Conservation (phyloP, 768 basidiomycete species). For the Tricholoma matsutake region DNA sequence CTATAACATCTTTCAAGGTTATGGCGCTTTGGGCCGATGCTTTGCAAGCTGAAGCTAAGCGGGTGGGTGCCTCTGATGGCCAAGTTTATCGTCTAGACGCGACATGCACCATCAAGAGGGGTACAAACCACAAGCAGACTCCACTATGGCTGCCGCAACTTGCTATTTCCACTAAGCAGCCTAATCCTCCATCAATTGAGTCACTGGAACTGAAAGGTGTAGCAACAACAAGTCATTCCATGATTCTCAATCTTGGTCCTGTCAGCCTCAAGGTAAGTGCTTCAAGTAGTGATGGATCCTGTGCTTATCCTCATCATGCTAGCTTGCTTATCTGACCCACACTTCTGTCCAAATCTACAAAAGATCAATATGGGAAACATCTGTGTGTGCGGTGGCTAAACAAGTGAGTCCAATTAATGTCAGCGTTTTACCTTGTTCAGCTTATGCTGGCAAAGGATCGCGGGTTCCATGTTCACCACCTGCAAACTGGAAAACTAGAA, state of each 20-base stretch:
- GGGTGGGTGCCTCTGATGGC: no score
- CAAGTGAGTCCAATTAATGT: not conserved
- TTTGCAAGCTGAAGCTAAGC: no score
- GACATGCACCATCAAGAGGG: no score
- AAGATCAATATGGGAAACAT: not conserved
- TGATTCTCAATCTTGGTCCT: not conserved
- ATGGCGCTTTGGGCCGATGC: no score
- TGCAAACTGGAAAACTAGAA: no score
- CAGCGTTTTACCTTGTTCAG: not conserved
- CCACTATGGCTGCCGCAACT: no score
- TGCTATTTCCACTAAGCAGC: not conserved
- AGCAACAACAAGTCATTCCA: not conserved
- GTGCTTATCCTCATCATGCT: not conserved
- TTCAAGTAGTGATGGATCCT: not conserved
- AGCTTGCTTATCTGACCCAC: not conserved
- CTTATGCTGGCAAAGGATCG: not conserved
- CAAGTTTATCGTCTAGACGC: no score
- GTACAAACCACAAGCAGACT: no score
- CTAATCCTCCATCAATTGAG: not conserved
- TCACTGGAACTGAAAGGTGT: not conserved
- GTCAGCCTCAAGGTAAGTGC: not conserved
- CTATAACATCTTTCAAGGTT: no score
- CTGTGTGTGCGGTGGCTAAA: not conserved
- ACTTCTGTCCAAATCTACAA: not conserved
- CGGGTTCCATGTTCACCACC: constrained; percentile 3